A percentile compares a stretch with the other conserved stretches of the same genome.
phyloP scores from a whole-genome alignment of 805 yeast species.

The Ogataea wickerhamii region DNA sequence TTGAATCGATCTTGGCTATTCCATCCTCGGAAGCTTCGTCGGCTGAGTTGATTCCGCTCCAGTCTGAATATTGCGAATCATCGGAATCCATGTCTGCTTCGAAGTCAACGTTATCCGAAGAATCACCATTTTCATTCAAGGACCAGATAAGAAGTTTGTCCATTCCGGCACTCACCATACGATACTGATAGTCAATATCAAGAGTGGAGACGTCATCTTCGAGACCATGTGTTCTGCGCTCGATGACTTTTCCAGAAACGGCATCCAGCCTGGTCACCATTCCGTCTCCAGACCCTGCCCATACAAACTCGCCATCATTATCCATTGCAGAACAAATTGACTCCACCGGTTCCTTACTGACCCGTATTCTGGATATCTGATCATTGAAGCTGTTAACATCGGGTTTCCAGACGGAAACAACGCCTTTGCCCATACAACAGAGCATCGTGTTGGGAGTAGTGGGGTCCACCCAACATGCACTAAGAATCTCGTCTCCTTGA shows the following conservation, averaged over 20 bases:
- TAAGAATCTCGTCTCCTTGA: constrained; percentile 89
- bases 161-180: constrained; percentile 82
- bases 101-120: constrained; percentile 27
- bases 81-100: constrained; percentile 25
- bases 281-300: constrained; percentile 84
- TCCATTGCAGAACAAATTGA: constrained; percentile 57
- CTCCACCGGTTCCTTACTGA: constrained; percentile 65
- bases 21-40: constrained; percentile 5
- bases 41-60: constrained; percentile 8
- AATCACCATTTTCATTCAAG: constrained; percentile 22
- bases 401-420: constrained; percentile 82
- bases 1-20: neutral
- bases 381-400: constrained; percentile 65
- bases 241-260: constrained; percentile 59
- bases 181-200: constrained; percentile 77
- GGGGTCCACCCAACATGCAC: constrained; percentile 65
- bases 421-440: constrained; percentile 91
- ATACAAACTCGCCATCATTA: constrained; percentile 51
- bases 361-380: constrained; percentile 72
- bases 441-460: constrained; percentile 47
- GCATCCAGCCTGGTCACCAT: constrained; percentile 63
- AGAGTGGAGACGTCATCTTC: constrained; percentile 72
- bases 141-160: constrained; percentile 78
- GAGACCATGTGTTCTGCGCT: constrained; percentile 60
- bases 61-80: constrained; percentile 17